phyloP scores from a whole-genome alignment of 2,329 filamentous ascomycete genomes.

The Fusarium sp. region DNA sequence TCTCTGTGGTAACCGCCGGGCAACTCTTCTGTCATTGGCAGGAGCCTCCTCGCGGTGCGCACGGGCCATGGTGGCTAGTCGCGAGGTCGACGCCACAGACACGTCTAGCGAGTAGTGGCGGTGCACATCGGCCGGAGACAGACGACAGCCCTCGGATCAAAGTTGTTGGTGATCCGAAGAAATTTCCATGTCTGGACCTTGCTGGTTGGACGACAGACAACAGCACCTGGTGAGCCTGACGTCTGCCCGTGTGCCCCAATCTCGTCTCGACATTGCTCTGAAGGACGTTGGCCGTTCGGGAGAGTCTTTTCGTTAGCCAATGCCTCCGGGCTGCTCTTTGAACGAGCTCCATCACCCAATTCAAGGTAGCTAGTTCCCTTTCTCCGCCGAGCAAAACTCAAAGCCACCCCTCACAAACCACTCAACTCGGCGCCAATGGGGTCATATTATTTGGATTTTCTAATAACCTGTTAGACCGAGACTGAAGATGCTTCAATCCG shows the following conservation, averaged over 20 bases:
- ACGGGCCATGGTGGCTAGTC: constrained; percentile 45
- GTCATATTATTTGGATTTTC: constrained; percentile 5
- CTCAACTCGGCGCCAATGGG: constrained; percentile 29
- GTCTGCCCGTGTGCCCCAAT: constrained; percentile 25
- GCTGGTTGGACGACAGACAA: constrained; percentile 25
- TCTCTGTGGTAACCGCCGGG: constrained; percentile 61
- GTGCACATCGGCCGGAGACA: constrained; percentile 18
- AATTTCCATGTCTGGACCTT: constrained; percentile 41
- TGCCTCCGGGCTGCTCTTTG: constrained; percentile 2
- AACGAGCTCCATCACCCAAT: constrained; percentile 23
- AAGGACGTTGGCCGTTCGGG: constrained; percentile 18
- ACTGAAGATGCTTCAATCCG: constrained; percentile 47
- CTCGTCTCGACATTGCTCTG: constrained; percentile 3
- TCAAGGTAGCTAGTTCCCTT: constrained; percentile 8
- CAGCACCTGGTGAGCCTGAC: constrained; percentile 32
- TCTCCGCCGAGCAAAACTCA: constrained; percentile 28
- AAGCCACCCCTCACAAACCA: constrained; percentile 11
- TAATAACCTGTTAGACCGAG: neutral
- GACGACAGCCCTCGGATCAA: constrained; percentile 32
- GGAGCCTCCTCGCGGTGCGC: constrained; percentile 37
- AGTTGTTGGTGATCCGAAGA: constrained; percentile 44
- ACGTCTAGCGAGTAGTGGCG: constrained; percentile 34
- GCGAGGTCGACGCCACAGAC: constrained; percentile 30
- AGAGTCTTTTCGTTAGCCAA: constrained; percentile 18
- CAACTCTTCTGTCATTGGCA: constrained; percentile 57